Conservation (phyloP, 257 asterid species). For the Linderniella brevidens region DNA sequence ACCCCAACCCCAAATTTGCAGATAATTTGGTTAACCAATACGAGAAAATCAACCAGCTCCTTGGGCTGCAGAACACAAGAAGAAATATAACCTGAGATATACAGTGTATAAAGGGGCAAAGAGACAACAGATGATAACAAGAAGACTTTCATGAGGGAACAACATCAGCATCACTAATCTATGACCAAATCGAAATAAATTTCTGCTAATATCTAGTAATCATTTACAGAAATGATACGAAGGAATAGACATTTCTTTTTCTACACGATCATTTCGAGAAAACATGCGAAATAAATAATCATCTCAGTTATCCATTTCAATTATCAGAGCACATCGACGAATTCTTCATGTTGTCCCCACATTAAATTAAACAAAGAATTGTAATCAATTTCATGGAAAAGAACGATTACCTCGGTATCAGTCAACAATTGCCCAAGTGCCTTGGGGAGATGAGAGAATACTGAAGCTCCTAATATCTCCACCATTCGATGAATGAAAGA, state of each 20-base stretch:
- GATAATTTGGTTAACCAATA: constrained; percentile 81
- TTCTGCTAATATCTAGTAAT: too few species aligned
- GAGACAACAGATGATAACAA: not conserved
- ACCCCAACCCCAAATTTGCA: constrained; percentile 67
- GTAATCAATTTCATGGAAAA: too few species aligned
- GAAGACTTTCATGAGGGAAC: too few species aligned
- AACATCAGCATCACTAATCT: too few species aligned
- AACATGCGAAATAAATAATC: constrained; percentile 1
- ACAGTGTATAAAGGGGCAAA: not conserved
- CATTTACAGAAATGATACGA: too few species aligned
- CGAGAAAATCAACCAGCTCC: constrained; percentile 67
- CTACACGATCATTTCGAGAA: too few species aligned
- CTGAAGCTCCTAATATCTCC: constrained; percentile 69
- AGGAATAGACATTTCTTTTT: too few species aligned
- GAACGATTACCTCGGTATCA: constrained; percentile 63
- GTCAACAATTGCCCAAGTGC: constrained; percentile 76
- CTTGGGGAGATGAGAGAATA: constrained; percentile 86
- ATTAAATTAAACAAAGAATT: too few species aligned
- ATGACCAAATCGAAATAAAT: too few species aligned
- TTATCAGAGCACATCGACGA: too few species aligned
- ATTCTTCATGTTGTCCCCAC: too few species aligned
- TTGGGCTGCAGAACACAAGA: constrained; percentile 53
- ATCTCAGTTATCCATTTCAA: too few species aligned
- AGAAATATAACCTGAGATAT: constrained; percentile 9
- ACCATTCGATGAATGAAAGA: constrained; percentile 97